Conservation (phyloP, 345 rosid genomes). For the Eutrema yunnanense region DNA sequence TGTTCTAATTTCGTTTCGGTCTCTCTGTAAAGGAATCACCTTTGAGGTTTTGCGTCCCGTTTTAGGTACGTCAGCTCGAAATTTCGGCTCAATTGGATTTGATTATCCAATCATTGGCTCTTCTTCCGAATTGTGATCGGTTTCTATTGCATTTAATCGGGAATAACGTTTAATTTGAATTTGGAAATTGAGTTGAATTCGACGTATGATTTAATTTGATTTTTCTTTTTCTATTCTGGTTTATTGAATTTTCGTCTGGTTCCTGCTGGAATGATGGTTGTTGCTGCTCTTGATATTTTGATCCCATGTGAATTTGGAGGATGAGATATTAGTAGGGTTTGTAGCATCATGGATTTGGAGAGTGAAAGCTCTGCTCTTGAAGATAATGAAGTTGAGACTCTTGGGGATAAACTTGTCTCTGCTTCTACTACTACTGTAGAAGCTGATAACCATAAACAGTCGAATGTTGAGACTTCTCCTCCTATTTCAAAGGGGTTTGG, state of each 20-base stretch:
- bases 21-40: conserved; percentile 29
- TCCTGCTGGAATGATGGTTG: conserved; percentile 51
- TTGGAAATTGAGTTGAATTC: neutral
- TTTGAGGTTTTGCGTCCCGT: conserved; percentile 3
- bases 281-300: conserved; percentile 49
- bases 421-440: neutral
- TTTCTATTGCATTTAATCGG: neutral
- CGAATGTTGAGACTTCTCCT: conserved; percentile 27
- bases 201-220: neutral
- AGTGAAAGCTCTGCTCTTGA: conserved; percentile 38
- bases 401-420: conserved; percentile 5
- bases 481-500: conserved; percentile 51
- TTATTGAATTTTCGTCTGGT: conserved; percentile 26
- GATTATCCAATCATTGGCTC: neutral
- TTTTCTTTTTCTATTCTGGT: neutral
- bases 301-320: conserved; percentile 28
- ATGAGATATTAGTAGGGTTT: neutral
- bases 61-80: conserved; percentile 39
- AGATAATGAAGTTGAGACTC: conserved; percentile 34
- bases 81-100: neutral
- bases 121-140: neutral
- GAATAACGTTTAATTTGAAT: neutral
- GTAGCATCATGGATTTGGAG: conserved; percentile 38
- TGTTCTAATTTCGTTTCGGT: conserved; percentile 23
- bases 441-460: neutral